Evolutionary conservation across 2,329 filamentous ascomycete species (phyloP).

Genomic region (Colletotrichum chlorophyti): DNA sequence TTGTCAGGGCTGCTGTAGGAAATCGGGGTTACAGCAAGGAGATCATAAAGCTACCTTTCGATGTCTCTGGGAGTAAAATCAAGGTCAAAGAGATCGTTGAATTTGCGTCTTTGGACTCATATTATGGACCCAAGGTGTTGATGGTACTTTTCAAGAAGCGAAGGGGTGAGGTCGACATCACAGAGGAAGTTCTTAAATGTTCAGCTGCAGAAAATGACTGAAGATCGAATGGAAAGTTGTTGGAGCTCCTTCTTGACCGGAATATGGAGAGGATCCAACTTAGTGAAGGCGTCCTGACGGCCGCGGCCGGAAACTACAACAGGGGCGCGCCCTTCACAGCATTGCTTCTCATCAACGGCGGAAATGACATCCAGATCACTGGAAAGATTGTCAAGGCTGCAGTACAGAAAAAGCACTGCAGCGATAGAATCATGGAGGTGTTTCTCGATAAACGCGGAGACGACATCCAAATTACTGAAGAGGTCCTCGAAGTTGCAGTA

Average conservation of each 20-base stretch:
- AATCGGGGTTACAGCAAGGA: neutral
- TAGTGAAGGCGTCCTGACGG: too few species aligned
- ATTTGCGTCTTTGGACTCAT: neutral
- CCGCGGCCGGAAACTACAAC: too few species aligned
- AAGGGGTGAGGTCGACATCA: neutral
- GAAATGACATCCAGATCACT: neutral
- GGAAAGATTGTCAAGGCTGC: neutral
- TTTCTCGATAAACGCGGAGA: neutral
- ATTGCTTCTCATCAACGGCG: neutral
- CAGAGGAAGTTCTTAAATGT: too few species aligned
- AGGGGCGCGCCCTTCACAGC: too few species aligned
- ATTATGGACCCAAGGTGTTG: neutral
- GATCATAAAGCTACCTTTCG: neutral
- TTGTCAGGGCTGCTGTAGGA: neutral
- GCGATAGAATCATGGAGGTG: neutral
- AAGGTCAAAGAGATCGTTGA: neutral
- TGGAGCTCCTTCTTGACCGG: too few species aligned
- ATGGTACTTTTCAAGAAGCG: neutral
- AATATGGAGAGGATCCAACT: too few species aligned
- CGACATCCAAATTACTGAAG: neutral
- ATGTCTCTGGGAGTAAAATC: too few species aligned
- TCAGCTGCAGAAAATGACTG: too few species aligned
- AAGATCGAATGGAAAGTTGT: too few species aligned
- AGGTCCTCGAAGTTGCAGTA: neutral
- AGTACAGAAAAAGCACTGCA: neutral